phyloP scores from a whole-genome alignment of 352 stramenopile species.

The Pythium chondricola region DNA sequence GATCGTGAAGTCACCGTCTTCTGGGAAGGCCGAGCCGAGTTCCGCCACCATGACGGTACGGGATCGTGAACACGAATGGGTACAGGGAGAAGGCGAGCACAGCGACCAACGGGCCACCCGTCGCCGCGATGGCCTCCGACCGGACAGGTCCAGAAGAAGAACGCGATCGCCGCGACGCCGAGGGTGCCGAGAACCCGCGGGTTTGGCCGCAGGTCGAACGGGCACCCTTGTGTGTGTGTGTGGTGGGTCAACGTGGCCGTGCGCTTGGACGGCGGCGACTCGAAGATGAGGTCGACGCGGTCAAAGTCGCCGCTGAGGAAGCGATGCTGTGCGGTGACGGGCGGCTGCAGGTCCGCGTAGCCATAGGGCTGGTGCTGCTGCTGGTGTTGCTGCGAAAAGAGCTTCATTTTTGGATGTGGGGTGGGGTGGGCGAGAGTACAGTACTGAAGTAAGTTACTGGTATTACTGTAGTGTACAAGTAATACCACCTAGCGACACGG shows the following conservation, averaged over 20 bases:
- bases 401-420: too few relatives aligned
- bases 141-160: constrained; percentile 44
- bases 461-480: too few relatives aligned
- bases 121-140: constrained; percentile 49
- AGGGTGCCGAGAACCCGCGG: constrained; percentile 31
- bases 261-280: constrained; percentile 5
- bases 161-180: constrained; percentile 41
- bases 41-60: constrained; percentile 58
- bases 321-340: constrained; percentile 2
- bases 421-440: too few relatives aligned
- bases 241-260: neutral
- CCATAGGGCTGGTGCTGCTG: neutral
- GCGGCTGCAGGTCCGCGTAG: too few relatives aligned
- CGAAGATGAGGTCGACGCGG: constrained; percentile 16
- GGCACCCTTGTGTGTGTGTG: neutral
- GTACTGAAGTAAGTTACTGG: too few relatives aligned
- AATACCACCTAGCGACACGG: too few relatives aligned
- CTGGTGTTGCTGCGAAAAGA: neutral
- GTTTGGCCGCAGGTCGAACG: constrained; percentile 11
- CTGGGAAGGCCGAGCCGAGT: constrained; percentile 62
- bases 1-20: constrained; percentile 66
- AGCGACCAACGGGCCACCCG: constrained; percentile 44
- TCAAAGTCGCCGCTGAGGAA: constrained; percentile 11
- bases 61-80: constrained; percentile 52
- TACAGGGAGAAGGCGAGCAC: constrained; percentile 50